Conservation (phyloP, 192 early-diverging fungal genomes). For the Neocallimastix lanati region DNA sequence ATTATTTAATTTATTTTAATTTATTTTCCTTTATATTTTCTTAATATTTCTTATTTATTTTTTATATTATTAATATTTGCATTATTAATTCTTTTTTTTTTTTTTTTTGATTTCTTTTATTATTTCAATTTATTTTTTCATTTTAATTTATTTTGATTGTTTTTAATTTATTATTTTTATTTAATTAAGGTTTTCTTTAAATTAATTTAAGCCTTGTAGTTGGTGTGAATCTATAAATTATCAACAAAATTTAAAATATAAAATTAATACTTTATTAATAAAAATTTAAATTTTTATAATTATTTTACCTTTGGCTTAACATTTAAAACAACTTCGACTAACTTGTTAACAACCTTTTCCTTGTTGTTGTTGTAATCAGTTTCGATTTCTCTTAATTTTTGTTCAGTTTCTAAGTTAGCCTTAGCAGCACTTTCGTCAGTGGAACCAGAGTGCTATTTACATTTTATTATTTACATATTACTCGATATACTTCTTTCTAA, state of each 20-base stretch:
- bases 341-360: conserved; percentile 41
- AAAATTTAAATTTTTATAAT: no score
- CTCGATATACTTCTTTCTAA: no score
- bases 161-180: no score
- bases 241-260: neutral
- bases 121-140: no score
- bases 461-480: neutral
- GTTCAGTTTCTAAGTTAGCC: conserved; percentile 50
- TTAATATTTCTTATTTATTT: neutral
- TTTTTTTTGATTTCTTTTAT: no score
- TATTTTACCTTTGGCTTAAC: conserved; percentile 43
- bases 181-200: neutral
- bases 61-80: neutral
- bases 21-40: neutral
- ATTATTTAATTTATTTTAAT: no score
- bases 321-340: conserved; percentile 38
- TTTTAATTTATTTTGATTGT: no score
- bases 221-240: neutral
- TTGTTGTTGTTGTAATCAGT: conserved; percentile 39
- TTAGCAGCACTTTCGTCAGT: conserved; percentile 39
- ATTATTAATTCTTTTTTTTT: no score
- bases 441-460: conserved; percentile 41
- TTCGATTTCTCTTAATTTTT: conserved; percentile 41
- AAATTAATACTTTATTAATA: no score
- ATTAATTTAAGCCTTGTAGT: neutral